Percentiles rank a stretch among this genome's conserved stretches.
Evolutionary conservation across 208 protist species (phyloP).

Genomic region (Trichomonas vaginalis): DNA sequence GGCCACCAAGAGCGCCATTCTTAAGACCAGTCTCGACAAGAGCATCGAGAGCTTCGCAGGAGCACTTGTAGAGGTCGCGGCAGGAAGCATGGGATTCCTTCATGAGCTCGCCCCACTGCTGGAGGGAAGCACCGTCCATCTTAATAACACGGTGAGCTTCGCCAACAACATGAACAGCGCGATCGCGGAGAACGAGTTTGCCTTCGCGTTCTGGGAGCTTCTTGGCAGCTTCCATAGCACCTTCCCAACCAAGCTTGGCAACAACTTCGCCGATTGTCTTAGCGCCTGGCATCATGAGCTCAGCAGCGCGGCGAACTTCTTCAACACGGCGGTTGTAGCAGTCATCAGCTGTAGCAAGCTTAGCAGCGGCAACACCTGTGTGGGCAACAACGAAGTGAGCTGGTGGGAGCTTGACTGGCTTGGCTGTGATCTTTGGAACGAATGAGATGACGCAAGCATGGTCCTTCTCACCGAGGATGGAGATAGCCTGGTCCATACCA

Average conservation of each 20-base stretch:
- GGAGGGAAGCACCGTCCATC: not conserved
- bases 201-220: not conserved
- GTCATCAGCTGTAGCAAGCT: not conserved
- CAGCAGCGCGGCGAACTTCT: not conserved
- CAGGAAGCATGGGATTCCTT: not conserved
- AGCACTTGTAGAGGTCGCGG: not conserved
- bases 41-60: not conserved
- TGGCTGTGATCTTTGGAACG: not conserved
- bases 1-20: not conserved
- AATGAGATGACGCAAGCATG: not conserved
- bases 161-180: not conserved
- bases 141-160: constrained; percentile 1
- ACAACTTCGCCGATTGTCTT: constrained; percentile 12
- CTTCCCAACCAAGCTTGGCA: not conserved
- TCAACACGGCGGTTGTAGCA: not conserved
- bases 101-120: not conserved
- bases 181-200: not conserved
- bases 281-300: not conserved
- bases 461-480: not conserved
- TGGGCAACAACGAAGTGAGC: constrained; percentile 5
- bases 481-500: constrained; percentile 18
- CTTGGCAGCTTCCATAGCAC: not conserved
- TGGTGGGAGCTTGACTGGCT: not conserved
- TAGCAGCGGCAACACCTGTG: not conserved
- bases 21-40: not conserved